phyloP scores from a whole-genome alignment of 345 rosid species.

The Ricinus communis region DNA sequence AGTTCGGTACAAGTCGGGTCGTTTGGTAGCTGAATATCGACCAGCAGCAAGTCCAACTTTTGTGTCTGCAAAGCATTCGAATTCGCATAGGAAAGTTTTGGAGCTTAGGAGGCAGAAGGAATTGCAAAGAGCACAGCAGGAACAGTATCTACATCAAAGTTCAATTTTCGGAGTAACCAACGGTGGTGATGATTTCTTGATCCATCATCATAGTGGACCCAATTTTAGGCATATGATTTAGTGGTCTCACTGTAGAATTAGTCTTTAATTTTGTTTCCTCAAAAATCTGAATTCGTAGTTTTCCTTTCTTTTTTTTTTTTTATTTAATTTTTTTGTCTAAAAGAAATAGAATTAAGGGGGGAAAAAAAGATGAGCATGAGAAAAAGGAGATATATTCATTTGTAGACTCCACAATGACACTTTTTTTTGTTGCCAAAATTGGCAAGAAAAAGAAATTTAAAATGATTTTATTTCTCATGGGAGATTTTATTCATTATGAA shows the following conservation, averaged over 20 bases:
- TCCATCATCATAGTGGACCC: slow-evolving; percentile 42
- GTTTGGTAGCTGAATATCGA: slow-evolving; percentile 71
- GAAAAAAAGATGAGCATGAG: background rate
- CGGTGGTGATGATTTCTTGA: slow-evolving; percentile 53
- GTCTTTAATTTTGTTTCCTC: background rate
- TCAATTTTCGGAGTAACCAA: slow-evolving; percentile 49
- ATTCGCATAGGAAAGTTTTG: slow-evolving; percentile 75
- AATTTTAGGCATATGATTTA: slow-evolving; percentile 50
- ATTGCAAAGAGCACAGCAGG: slow-evolving; percentile 39
- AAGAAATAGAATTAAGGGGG: background rate
- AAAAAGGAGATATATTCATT: background rate
- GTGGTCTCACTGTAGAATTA: background rate
- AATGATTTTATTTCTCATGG: no score
- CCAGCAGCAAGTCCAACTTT: slow-evolving; percentile 83
- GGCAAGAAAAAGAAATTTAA: background rate
- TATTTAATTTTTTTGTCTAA: background rate
- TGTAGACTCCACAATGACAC: slow-evolving; percentile 9
- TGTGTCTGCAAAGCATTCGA: slow-evolving; percentile 58
- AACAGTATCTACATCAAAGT: slow-evolving; percentile 43
- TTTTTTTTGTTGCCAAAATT: slow-evolving; percentile 20
- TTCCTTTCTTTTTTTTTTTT: background rate
- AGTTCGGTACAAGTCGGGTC: slow-evolving; percentile 74
- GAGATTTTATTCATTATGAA: no score
- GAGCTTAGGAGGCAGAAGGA: slow-evolving; percentile 74
- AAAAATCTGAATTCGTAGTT: slow-evolving; percentile 14